These are phyloP conservation scores for Penicillium sp. DNA, from an alignment of 2,329 filamentous ascomycete species.

Conservation along the genomic window DNA sequence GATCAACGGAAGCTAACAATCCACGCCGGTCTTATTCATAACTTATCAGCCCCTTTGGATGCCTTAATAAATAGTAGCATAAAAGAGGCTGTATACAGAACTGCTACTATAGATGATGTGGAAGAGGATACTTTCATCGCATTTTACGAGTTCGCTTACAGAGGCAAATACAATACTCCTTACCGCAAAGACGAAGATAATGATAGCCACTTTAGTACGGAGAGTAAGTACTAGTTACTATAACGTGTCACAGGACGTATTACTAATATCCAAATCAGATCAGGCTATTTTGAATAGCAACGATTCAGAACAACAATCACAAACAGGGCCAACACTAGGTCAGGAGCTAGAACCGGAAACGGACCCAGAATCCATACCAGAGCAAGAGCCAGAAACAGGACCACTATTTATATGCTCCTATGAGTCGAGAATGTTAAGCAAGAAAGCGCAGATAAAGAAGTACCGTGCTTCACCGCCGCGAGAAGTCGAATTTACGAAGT, in stretches of 20 bases:
- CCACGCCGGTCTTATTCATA: constrained; percentile 3
- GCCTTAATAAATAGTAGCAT: background rate
- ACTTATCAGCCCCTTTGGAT: constrained; percentile 1
- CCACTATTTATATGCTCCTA: background rate
- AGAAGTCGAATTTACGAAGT: background rate
- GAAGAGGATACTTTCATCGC: background rate
- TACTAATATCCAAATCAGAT: constrained; percentile 4
- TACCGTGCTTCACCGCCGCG: background rate
- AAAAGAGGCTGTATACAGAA: background rate
- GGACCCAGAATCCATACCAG: background rate
- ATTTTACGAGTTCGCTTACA: constrained; percentile 3
- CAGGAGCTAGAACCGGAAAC: background rate
- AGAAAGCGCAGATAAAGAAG: constrained; percentile 1
- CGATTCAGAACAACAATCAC: background rate
- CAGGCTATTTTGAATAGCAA: constrained; percentile 2
- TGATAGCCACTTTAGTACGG: background rate
- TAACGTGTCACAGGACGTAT: background rate
- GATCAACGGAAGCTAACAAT: background rate
- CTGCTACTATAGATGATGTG: background rate
- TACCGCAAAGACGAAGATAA: constrained; percentile 5
- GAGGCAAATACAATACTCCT: constrained; percentile 4
- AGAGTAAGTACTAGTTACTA: constrained; percentile 7
- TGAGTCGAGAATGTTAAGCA: background rate
- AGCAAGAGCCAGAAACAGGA: background rate
- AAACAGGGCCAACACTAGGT: too few relatives aligned